Base-by-base conservation (phyloP, 352 stramenopile species). In the Phytophthora pseudosyringae region DNA sequence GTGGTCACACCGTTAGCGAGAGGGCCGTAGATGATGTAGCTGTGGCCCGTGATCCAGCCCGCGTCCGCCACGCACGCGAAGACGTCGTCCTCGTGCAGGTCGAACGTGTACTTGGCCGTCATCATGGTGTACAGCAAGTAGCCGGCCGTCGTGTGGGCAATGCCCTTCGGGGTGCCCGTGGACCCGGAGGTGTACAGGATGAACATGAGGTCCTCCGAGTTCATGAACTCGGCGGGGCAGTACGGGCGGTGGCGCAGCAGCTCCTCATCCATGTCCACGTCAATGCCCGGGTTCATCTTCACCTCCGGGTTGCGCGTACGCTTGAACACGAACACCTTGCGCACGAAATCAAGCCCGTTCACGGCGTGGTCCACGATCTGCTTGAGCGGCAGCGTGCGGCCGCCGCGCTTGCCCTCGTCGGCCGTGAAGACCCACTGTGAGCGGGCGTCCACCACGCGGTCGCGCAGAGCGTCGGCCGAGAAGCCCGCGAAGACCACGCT, bases 141-240 rank as follows among this genome's bases (percentile, higher is more conserved):
- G 3, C 97, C 98, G 5, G 90, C 97, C 6, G 93, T 98, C 9
- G 93, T 98, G 67, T 99, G 97, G 6, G 97, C 85, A 10, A 99
- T 81, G 38, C 97, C 97, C 88, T 99, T 97, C 26, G 93, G 95
- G 0, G 92, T 90, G 13, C 97, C 97, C 2, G 97, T 99, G 10
- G 91, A 98, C 12, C 97, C 97, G 4, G 87, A 98, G 18, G 98
- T 99, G 81, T 99, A 99, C 36, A 99, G 77, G 66, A 99, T 97
- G 75, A 98, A 99, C 45, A 99, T 84, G 49, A 96, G 73, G 74
- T 99, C 97, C 69, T 99, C 96, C 7, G 90, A 84, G 78, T 99
- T 96, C 92, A 99, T 98, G 67, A 78, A 85, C 73, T 98, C 97
- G 13, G 91, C 89, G 8, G 96, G 80, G 80, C 96, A 99, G 73